A percentile compares a stretch with the other conserved stretches of the same genome.
Conservation (phyloP, 1,284 basidiomycete species). For the Ceratorhiza oryzae-sativae region DNA sequence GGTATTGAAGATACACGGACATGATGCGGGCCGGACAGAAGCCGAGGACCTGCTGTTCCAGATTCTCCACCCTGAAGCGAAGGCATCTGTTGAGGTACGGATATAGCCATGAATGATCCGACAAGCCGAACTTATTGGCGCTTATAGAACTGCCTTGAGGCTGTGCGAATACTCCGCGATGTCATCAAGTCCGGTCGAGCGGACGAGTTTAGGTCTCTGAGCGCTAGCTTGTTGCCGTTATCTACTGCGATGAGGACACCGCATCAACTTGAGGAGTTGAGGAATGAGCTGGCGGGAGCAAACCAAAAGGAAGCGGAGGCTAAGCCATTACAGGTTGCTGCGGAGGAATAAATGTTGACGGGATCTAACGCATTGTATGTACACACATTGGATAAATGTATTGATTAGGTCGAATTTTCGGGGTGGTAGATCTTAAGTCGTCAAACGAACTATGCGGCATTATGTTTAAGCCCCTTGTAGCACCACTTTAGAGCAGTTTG, state of each 20-base stretch:
- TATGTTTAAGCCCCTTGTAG: background rate
- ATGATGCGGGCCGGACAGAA: constrained; percentile 53
- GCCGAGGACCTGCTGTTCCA: constrained; percentile 67
- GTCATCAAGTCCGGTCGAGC: constrained; percentile 39
- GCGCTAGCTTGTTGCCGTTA: constrained; percentile 48
- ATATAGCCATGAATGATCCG: constrained; percentile 40
- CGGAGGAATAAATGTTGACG: background rate
- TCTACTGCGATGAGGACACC: constrained; percentile 51
- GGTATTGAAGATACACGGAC: constrained; percentile 47
- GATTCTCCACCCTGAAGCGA: constrained; percentile 56
- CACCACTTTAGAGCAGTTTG: background rate
- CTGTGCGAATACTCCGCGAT: constrained; percentile 7
- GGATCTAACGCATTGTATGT: constrained; percentile 6
- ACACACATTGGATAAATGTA: constrained; percentile 6
- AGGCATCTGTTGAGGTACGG: constrained; percentile 61
- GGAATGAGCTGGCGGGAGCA: constrained; percentile 36
- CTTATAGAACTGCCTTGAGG: constrained; percentile 39
- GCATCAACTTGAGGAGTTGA: constrained; percentile 46
- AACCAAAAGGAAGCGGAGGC: constrained; percentile 25
- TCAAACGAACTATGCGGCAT: background rate
- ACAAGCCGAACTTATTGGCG: constrained; percentile 1
- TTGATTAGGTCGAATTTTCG: constrained; percentile 4
- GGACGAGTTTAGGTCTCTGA: constrained; percentile 47
- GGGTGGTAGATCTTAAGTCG: background rate
- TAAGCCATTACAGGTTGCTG: constrained; percentile 14